Evolutionary conservation across 1,284 basidiomycete species (phyloP), one percentile per base, ranked within the genome.

Genomic region (Mycena sp.): DNA sequence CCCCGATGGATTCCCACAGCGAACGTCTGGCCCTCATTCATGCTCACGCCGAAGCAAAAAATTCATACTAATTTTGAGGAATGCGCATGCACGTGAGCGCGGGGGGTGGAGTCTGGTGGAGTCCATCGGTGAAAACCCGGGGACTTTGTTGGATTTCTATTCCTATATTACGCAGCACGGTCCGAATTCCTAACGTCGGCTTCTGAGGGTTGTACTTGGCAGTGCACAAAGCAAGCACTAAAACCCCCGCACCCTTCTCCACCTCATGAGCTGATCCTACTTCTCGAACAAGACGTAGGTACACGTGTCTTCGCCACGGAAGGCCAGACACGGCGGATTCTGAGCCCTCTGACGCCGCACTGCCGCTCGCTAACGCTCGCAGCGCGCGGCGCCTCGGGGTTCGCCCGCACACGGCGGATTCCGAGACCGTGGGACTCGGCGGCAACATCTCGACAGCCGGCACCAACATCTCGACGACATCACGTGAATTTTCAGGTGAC

Each of bases 111-210:
- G 53, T 41, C 28, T 55, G 53, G 53, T 55, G 43, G 53, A 55
- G 43, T 55, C 30, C 53, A 46, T 55, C 53, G 53, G 53, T 25
- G 53, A 55, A 55, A 55, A 45, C 43, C 53, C 53, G 53, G 53
- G 43, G 25, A 55, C 53, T 55, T 55, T 55, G 53, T 55, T 28
- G 53, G 43, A 46, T 55, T 50, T 50, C 50, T 52, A 52, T 52
- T 52, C 50, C 50, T 52, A 52, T 52, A 52, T 52, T 52, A 52
- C 50, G 50, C 50, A 52, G 50, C 38, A 50, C 50, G 50, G 50
- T 52, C 50, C 50, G 50, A 52, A 52, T 52, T 26, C 50, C 50
- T 52, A 52, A 52, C 50, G 37, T 52, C 50, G 50, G 48, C 48
- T 50, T 50, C 48, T 50, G 48, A 52, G 50, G 50, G 50, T 52